phyloP scores from a whole-genome alignment of 768 basidiomycete genomes.

The Russula virescens region DNA sequence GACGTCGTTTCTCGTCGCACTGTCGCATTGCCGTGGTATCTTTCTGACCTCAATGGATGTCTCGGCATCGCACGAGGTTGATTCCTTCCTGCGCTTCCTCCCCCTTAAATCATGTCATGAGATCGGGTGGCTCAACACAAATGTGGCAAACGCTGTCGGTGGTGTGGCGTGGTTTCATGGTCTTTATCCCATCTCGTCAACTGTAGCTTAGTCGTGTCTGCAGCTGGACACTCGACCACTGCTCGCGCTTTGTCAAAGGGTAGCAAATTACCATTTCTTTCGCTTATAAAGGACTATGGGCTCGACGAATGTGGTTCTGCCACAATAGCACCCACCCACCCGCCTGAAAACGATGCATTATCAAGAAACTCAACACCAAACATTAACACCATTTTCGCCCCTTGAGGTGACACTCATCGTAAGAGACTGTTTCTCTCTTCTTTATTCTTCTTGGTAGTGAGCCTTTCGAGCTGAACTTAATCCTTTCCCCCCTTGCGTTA shows the following conservation, averaged over 20 bases:
- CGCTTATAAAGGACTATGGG: neutral
- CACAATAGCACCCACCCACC: neutral
- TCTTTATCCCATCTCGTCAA: no score
- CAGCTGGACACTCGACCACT: neutral
- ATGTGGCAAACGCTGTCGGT: no score
- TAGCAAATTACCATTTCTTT: neutral
- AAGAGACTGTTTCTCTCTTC: neutral
- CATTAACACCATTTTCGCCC: neutral
- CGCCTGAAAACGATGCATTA: neutral
- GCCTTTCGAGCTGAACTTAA: conserved; percentile 1
- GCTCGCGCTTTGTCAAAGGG: neutral
- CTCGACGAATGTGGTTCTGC: neutral
- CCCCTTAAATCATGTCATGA: no score
- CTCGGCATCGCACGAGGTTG: no score
- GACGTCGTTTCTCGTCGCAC: no score
- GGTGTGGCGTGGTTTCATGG: no score
- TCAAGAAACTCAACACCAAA: neutral
- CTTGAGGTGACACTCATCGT: conserved; percentile 1
- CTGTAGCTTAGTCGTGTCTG: neutral
- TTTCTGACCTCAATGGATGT: no score
- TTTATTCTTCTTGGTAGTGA: no score
- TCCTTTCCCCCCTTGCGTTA: neutral
- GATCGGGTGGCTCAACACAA: no score
- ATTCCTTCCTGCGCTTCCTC: no score
- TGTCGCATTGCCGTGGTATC: no score